phyloP scores from a whole-genome alignment of 495 filamentous ascomycete species.

The Staphylotrichum tortipilum region DNA sequence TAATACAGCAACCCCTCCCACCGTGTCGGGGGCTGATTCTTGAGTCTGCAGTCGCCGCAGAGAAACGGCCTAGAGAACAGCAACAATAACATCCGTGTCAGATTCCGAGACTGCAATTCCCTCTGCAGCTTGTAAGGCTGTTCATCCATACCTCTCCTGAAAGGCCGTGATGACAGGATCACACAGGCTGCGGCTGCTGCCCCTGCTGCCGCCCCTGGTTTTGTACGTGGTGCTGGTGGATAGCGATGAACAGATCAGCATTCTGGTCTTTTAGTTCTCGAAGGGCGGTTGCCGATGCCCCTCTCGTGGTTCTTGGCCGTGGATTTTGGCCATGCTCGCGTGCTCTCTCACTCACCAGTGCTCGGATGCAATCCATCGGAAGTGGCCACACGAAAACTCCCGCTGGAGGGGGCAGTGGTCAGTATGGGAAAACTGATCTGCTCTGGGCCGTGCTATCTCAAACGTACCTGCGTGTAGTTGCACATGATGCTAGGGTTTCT shows the following conservation, averaged over 20 bases:
- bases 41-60: conserved; percentile 3
- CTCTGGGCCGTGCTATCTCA: background rate
- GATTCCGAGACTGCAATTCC: no score
- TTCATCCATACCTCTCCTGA: conserved; percentile 8
- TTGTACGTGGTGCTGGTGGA: background rate
- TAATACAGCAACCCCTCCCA: background rate
- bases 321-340: no score
- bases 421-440: background rate
- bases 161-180: conserved; percentile 7
- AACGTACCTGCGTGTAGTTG: conserved; percentile 3
- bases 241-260: background rate
- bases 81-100: no score
- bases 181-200: background rate
- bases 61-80: background rate
- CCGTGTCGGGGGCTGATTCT: background rate
- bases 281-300: no score
- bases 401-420: background rate
- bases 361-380: conserved; percentile 10
- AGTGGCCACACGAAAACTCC: conserved; percentile 12
- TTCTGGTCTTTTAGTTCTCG: no score
- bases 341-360: conserved; percentile 2
- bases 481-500: background rate
- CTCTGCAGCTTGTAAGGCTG: no score
- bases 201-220: background rate
- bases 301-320: no score